phyloP scores from a whole-genome alignment of 345 rosid genomes.

The Syzygium aqueum region DNA sequence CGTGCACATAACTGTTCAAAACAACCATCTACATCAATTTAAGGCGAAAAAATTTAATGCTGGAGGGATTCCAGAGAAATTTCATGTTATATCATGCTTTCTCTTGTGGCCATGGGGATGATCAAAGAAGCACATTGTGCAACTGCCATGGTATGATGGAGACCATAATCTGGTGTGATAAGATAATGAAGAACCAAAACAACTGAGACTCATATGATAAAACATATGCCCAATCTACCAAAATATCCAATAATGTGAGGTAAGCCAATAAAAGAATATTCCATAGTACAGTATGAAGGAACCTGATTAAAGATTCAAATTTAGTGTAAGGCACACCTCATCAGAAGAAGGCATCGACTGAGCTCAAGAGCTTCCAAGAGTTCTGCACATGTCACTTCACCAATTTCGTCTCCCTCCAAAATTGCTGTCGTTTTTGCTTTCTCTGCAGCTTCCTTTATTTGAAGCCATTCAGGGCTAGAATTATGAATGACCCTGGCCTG shows the following conservation, averaged over 20 bases:
- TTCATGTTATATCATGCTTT: background rate
- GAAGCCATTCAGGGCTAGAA: slow-evolving; percentile 77
- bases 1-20: slow-evolving; percentile 84
- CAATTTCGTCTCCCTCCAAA: slow-evolving; percentile 77
- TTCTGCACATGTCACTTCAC: slow-evolving; percentile 89
- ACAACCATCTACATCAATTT: slow-evolving; percentile 1
- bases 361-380: slow-evolving; percentile 98
- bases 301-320: background rate
- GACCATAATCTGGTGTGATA: background rate
- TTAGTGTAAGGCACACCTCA: slow-evolving; percentile 50
- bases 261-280: background rate
- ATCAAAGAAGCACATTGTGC: background rate
- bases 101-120: background rate
- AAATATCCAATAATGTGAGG: background rate
- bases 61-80: background rate
- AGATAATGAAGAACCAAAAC: background rate
- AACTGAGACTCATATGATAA: background rate
- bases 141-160: background rate
- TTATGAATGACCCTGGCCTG: slow-evolving; percentile 97
- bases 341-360: slow-evolving; percentile 85
- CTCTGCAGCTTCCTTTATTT: slow-evolving; percentile 87
- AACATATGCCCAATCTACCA: background rate
- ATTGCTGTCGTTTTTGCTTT: slow-evolving; percentile 71
- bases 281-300: background rate
- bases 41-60: background rate